Percentiles rank a stretch among this genome's conserved stretches.
phyloP scores from a whole-genome alignment of 352 stramenopile genomes.

The Pythium brachiatum region DNA sequence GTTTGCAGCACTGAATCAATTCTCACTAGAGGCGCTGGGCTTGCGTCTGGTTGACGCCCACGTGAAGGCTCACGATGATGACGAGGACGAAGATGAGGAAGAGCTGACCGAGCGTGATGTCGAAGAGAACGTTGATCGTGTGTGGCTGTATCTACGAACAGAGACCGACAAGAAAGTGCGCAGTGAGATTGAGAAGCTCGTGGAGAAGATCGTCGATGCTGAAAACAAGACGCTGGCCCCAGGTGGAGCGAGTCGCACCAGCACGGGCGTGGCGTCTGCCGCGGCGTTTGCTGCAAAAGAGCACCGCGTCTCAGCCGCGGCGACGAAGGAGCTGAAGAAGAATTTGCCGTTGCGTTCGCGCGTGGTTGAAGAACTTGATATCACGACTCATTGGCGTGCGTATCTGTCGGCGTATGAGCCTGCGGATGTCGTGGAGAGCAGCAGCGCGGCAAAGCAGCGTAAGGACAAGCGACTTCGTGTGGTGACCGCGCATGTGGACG shows the following conservation, averaged over 20 bases:
- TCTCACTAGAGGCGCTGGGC: slow-evolving; percentile 44
- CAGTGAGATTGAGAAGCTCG: slow-evolving; percentile 34
- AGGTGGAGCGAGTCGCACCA: slow-evolving; percentile 37
- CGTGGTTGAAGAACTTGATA: slow-evolving; percentile 25
- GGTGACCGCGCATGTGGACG: slow-evolving; percentile 19
- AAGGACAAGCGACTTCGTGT: slow-evolving; percentile 28
- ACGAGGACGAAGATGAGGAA: slow-evolving; percentile 36
- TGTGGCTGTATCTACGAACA: slow-evolving; percentile 34
- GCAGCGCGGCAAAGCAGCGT: slow-evolving; percentile 15
- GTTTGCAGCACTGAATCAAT: slow-evolving; percentile 42
- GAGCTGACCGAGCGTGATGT: slow-evolving; percentile 35
- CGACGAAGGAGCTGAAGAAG: slow-evolving; percentile 57
- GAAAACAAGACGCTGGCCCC: slow-evolving; percentile 39
- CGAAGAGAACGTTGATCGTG: slow-evolving; percentile 45
- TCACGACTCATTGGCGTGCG: slow-evolving; percentile 28
- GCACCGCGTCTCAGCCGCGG: slow-evolving; percentile 41
- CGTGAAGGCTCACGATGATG: slow-evolving; percentile 13
- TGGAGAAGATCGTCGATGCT: slow-evolving; percentile 37
- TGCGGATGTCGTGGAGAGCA: slow-evolving; percentile 4
- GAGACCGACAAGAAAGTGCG: slow-evolving; percentile 40
- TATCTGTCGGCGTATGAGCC: slow-evolving; percentile 45
- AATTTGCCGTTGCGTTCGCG: slow-evolving; percentile 34
- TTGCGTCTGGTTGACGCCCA: slow-evolving; percentile 23
- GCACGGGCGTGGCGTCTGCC: slow-evolving; percentile 35
- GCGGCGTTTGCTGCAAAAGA: slow-evolving; percentile 32